Base-by-base conservation (phyloP, 1,284 basidiomycete genomes). In the Moesziomyces aphidis region DNA sequence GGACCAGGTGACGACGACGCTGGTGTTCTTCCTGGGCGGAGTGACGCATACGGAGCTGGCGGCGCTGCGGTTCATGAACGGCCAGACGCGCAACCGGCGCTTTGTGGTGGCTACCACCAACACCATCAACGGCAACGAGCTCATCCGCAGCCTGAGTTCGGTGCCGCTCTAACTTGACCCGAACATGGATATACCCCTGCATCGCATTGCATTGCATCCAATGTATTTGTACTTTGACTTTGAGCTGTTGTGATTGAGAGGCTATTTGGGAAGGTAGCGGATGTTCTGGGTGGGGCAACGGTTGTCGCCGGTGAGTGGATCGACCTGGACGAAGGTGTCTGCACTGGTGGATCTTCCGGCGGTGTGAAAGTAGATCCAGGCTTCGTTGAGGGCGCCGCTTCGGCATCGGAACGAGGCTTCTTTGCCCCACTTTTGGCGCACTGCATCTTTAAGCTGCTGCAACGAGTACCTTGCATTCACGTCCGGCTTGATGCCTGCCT, bases 1-100 rank as follows among this genome's bases (percentile, higher is more conserved):
- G 34, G 82, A 82, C 9, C 66, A 82, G 70, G 86, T 89, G 5
- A 90, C 89, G 4, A 97, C 92, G 4, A 97, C 94, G 1, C 89
- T 97, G 23, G 93, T 99, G 11, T 97, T 97, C 86, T 98, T 98
- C 89, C 86, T 99, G n/a, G 97, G 97, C 39, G 97, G 97, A 4
- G 95, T 95, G 84, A 99, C 97, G 7, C 97, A 93, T 80, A 95
- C 96, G 8, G 97, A 99, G 87, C 93, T 99, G 58, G 91, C 95
- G 22, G 95, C 96, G 10, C 85, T 99, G 76, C 88, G 97, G 80
- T 97, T 94, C 91, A 92, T 96, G 85, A 89, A 90, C 65, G 88
- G 90, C 77, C 76, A 81, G 52, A 81, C 78, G 19, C 63, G 69
- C 10, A 77, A 76, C 34, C 57, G 82, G 15, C 44, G 82, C 3